These are phyloP conservation scores for Globisporangium carolinianum DNA, from an alignment of 352 stramenopile genomes.

Conservation along the genomic window DNA sequence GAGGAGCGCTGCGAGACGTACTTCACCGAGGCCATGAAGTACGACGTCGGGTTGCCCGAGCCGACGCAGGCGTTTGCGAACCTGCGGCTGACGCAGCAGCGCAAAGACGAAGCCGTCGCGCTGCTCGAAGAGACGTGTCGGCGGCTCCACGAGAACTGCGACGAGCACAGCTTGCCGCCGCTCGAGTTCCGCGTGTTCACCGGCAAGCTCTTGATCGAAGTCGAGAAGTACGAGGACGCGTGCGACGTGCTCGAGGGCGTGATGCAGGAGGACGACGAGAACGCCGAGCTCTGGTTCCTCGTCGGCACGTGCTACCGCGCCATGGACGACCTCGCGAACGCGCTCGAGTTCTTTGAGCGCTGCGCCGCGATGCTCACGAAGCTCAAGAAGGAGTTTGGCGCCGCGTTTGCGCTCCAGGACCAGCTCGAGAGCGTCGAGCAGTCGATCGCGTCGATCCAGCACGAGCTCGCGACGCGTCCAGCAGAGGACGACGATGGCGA, in stretches of 20 bases:
- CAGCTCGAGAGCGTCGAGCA: conserved; percentile 77
- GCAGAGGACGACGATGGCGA: conserved; percentile 47
- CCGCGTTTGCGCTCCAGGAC: conserved; percentile 68
- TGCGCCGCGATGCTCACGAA: conserved; percentile 74
- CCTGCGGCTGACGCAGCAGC: conserved; percentile 91
- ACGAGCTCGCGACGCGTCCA: conserved; percentile 48
- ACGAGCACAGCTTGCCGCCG: conserved; percentile 67
- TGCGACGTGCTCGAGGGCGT: conserved; percentile 79
- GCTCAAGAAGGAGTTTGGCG: conserved; percentile 62
- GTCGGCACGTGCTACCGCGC: conserved; percentile 84
- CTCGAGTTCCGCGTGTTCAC: conserved; percentile 81
- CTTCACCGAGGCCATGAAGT: conserved; percentile 86
- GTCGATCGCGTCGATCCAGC: conserved; percentile 44
- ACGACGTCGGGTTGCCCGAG: conserved; percentile 88
- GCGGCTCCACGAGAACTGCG: conserved; percentile 74
- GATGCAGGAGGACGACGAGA: conserved; percentile 88
- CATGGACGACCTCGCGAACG: conserved; percentile 72
- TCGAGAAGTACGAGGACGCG: conserved; percentile 77
- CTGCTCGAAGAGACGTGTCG: conserved; percentile 90
- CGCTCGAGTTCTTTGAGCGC: conserved; percentile 85
- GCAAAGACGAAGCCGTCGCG: conserved; percentile 82
- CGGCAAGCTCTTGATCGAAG: conserved; percentile 83
- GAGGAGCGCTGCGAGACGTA: conserved; percentile 90
- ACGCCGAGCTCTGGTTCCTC: conserved; percentile 87
- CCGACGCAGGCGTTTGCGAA: conserved; percentile 93